phyloP scores from a whole-genome alignment of 1,139 yeast genomes.

The Sporopachydermia cereana region DNA sequence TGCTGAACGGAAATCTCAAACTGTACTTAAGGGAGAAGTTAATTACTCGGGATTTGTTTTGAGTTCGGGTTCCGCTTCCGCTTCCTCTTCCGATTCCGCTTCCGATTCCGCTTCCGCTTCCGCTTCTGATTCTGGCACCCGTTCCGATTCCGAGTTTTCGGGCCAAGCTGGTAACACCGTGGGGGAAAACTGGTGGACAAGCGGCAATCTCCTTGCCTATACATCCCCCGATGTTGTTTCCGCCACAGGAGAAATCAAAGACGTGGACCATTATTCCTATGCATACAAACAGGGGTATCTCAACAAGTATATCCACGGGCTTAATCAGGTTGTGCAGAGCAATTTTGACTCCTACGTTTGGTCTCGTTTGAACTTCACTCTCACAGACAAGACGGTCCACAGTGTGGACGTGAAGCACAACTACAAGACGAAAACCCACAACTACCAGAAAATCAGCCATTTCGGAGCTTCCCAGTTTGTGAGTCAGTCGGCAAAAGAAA shows the following conservation, averaged over 20 bases:
- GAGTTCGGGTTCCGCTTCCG: background rate
- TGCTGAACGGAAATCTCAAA: background rate
- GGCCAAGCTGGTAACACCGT: too few species aligned
- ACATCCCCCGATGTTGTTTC: background rate
- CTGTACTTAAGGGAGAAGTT: too few species aligned
- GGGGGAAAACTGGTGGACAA: constrained; percentile 4
- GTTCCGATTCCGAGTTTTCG: too few species aligned
- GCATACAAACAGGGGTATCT: background rate
- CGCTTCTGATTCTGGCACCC: background rate
- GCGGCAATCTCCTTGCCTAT: background rate
- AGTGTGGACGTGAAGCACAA: background rate
- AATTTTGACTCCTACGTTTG: background rate
- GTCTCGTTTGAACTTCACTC: background rate
- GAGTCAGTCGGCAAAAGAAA: background rate
- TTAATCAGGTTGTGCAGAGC: background rate
- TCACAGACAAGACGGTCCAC: background rate
- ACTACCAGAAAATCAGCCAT: background rate
- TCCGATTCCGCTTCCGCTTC: background rate
- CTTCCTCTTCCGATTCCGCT: background rate
- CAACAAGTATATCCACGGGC: background rate
- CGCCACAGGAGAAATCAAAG: background rate
- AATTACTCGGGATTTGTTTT: background rate
- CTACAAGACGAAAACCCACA: background rate
- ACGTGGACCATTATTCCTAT: background rate
- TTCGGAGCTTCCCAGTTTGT: constrained; percentile 1